Percentiles rank a stretch among this genome's conserved stretches.
These are phyloP conservation scores for Achlya hypogyna DNA, from an alignment of 352 stramenopile genomes.

Conservation along the genomic window DNA sequence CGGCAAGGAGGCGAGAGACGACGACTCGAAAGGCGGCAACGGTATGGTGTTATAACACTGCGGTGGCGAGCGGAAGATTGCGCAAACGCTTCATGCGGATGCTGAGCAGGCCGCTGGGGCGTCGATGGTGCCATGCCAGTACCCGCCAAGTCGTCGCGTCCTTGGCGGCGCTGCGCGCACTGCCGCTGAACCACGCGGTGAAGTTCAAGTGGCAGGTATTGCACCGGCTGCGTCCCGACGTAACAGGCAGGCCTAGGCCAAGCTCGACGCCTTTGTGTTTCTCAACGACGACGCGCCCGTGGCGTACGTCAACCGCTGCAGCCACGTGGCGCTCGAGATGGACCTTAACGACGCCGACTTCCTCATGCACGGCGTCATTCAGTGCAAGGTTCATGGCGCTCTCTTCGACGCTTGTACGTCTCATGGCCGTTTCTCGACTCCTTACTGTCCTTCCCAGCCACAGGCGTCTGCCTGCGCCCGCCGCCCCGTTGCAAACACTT, in stretches of 20 bases:
- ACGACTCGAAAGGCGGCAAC: too few relatives aligned
- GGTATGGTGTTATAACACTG: too few relatives aligned
- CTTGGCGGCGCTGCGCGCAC: background rate
- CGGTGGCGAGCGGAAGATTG: too few relatives aligned
- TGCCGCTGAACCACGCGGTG: slow-evolving; percentile 1
- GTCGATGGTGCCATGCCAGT: background rate
- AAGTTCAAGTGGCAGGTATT: slow-evolving; percentile 19
- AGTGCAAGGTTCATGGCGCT: slow-evolving; percentile 71
- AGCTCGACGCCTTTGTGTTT: slow-evolving; percentile 14
- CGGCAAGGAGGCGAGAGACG: too few relatives aligned
- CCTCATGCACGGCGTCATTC: slow-evolving; percentile 65
- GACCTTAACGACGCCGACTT: slow-evolving; percentile 77
- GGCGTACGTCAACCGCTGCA: slow-evolving; percentile 11
- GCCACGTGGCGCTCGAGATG: slow-evolving; percentile 56
- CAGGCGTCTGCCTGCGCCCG: slow-evolving; percentile 1
- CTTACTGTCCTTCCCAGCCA: background rate
- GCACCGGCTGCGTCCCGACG: background rate
- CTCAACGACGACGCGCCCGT: background rate
- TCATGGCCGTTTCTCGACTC: background rate
- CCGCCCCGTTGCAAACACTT: slow-evolving; percentile 25
- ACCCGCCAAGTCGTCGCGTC: background rate
- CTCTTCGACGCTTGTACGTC: slow-evolving; percentile 60
- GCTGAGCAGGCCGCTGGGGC: too few relatives aligned
- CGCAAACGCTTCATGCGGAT: too few relatives aligned
- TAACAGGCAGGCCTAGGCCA: background rate